Evolutionary conservation across 257 asterid genomes (phyloP).

Genomic region (Scutellaria galericulata): DNA sequence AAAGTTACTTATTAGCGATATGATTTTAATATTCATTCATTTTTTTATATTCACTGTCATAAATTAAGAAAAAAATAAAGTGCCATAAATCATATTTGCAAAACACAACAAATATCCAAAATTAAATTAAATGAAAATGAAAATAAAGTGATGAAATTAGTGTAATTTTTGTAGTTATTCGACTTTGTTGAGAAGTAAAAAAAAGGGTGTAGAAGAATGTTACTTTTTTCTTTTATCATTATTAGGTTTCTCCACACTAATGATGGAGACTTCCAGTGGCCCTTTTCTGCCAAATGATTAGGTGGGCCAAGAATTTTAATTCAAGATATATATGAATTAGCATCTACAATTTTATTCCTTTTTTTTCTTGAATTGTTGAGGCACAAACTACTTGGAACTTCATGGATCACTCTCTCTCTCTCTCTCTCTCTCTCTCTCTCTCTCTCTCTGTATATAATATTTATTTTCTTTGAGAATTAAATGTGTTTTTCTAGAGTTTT

Average conservation of each 20-base stretch:
- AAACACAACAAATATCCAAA: neutral
- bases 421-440: neutral
- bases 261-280: conserved; percentile 39
- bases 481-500: too few relatives aligned
- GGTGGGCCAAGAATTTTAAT: conserved; percentile 41
- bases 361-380: conserved; percentile 32
- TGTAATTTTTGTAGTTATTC: conserved; percentile 7
- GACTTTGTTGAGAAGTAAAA: conserved; percentile 8
- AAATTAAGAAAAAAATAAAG: too few relatives aligned
- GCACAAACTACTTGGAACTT: conserved; percentile 30
- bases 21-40: too few relatives aligned
- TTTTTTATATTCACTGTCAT: too few relatives aligned
- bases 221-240: conserved; percentile 36
- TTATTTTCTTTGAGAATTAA: too few relatives aligned
- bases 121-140: neutral
- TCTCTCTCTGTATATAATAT: too few relatives aligned
- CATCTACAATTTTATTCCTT: neutral
- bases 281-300: conserved; percentile 43
- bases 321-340: conserved; percentile 13
- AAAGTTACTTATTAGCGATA: too few relatives aligned
- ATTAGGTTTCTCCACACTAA: conserved; percentile 40
- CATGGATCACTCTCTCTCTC: neutral
- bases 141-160: neutral
- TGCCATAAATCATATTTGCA: neutral
- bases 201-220: conserved; percentile 24